Evolutionary conservation across 257 asterid species (phyloP), one percentile per base, ranked within the genome.

Genomic region (Buddleja alternifolia): DNA sequence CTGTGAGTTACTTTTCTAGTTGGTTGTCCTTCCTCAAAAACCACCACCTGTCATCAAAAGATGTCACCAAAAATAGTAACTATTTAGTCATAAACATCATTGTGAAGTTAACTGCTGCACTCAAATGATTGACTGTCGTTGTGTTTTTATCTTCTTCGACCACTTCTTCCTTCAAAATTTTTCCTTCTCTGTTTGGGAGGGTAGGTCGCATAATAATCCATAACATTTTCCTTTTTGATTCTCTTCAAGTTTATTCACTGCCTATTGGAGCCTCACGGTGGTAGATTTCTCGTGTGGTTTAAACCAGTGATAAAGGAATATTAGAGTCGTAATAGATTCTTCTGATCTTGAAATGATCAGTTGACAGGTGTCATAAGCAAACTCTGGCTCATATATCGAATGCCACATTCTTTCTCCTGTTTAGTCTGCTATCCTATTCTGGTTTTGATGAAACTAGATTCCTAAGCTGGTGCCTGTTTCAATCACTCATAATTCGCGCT

Each of bases 261-360:
- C 6, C 7, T 70, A 78, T 82, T 53, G 60, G 82, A 82, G 84
- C 86, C 60, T 77, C 77, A 39, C 70, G 74, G 9, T 73, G 86
- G 58, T 9, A 70, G 73, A 75, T 70, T 68, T 78, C 82, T 72
- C 76, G 71, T 57, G 82, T 61, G 82, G 84, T 82, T 82, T 82
- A 78, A 78, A 73, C 48, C 82, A 75, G 86, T 78, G 86, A 72
- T 71, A 75, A 54, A 80, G 66, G 6, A 56, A 8, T 52, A 25
- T 50, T 60, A 2, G 82, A 82, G 86, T 72, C 48, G 8, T 21
- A 6, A 48, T 24, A 17, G 37, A 66, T 55, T 66, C 76, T 23
- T 59, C 82, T 73, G 74, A 63, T 75, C 76, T 70, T n/a, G 48
- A 73, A 73, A 69, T 73, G 76, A 36, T 78, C 76, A 32, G 80